Conservation (phyloP, 2,329 filamentous ascomycete genomes). For the Hysterium pulicare region DNA sequence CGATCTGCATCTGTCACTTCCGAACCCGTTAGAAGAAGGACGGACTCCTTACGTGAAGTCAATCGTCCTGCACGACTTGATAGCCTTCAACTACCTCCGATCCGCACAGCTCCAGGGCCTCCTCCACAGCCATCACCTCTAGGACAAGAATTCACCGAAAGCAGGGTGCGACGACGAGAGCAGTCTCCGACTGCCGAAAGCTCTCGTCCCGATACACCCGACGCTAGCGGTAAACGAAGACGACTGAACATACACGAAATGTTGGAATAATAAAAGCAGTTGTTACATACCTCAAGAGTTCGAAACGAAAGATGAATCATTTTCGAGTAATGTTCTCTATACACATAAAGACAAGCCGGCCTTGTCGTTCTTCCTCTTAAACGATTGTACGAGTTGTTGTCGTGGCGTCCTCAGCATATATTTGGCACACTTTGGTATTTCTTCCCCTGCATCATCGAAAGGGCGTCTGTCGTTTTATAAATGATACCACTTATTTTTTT, state of each 20-base stretch:
- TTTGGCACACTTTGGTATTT: not conserved
- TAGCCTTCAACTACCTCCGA: constrained; percentile 34
- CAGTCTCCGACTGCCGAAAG: constrained; percentile 22
- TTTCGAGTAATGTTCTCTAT: not conserved
- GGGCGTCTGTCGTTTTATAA: constrained; percentile 8
- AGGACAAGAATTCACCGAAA: constrained; percentile 21
- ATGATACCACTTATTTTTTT: constrained; percentile 7
- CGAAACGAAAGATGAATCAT: constrained; percentile 3
- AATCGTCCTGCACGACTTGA: constrained; percentile 25
- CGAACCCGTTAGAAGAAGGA: constrained; percentile 11
- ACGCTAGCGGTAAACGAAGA: constrained; percentile 28
- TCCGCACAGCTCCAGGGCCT: constrained; percentile 29
- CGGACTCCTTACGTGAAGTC: constrained; percentile 19
- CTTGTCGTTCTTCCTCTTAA: constrained; percentile 6
- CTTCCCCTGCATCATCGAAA: constrained; percentile 7
- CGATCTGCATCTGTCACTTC: constrained; percentile 25
- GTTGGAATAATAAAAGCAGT: constrained; percentile 22
- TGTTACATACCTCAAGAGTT: constrained; percentile 1
- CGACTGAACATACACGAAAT: constrained; percentile 37
- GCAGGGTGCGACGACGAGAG: constrained; percentile 22
- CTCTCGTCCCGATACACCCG: constrained; percentile 27
- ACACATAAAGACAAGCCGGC: constrained; percentile 10
- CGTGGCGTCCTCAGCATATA: constrained; percentile 3
- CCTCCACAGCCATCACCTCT: constrained; percentile 26
- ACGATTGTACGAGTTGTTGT: constrained; percentile 3